Percentiles rank a stretch among this genome's conserved stretches.
These are phyloP conservation scores for Neurospora sp. DNA, from an alignment of 495 filamentous ascomycete species.

Conservation along the genomic window DNA sequence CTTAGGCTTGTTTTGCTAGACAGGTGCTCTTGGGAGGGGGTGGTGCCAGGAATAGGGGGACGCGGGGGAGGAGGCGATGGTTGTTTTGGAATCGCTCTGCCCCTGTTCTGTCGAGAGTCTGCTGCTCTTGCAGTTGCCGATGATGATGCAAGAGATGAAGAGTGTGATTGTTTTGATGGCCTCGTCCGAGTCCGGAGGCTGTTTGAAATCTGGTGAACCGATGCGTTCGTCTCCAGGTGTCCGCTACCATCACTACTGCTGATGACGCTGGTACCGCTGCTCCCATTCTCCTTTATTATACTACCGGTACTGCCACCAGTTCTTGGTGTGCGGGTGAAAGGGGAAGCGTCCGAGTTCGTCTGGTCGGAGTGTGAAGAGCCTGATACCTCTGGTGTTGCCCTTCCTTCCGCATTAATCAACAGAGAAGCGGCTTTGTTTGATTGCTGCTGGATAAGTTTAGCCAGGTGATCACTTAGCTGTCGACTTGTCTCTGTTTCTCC, in stretches of 20 bases:
- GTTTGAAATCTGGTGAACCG: neutral
- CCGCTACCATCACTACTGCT: neutral
- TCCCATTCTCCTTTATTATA: neutral
- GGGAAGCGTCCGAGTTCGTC: neutral
- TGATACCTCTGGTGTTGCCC: neutral
- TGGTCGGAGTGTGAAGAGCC: slow-evolving; percentile 5
- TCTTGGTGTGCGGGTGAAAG: neutral
- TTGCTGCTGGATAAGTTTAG: no score
- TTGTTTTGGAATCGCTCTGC: neutral
- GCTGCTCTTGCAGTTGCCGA: neutral
- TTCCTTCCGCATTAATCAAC: neutral
- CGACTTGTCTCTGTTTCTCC: neutral
- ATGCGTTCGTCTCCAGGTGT: neutral
- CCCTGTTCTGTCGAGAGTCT: neutral
- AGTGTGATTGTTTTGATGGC: neutral
- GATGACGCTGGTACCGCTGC: neutral
- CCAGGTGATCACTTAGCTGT: no score
- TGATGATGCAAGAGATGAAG: neutral
- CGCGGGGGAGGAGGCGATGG: neutral
- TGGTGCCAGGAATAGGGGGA: neutral
- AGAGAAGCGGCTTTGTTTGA: neutral
- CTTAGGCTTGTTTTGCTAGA: neutral
- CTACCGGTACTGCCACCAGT: neutral
- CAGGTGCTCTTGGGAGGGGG: neutral
- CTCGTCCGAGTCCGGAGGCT: neutral